phyloP scores from a whole-genome alignment of 2,329 filamentous ascomycete species.

The Diaporthe batatas region DNA sequence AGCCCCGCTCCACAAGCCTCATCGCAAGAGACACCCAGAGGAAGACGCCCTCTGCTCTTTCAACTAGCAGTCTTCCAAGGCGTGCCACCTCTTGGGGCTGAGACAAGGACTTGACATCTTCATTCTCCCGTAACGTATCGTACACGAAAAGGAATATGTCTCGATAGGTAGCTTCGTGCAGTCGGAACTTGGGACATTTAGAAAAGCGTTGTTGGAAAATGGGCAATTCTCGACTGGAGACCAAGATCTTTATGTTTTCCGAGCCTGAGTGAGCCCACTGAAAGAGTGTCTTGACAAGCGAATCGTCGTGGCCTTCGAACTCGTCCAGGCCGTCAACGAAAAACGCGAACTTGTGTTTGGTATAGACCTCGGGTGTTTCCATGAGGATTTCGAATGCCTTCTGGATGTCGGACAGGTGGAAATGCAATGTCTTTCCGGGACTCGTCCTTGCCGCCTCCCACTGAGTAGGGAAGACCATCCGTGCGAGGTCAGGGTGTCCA shows the following conservation, averaged over 20 bases:
- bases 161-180: slow-evolving; percentile 3
- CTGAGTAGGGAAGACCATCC: slow-evolving; percentile 38
- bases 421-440: background rate
- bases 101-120: background rate
- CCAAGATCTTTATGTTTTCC: slow-evolving; percentile 14
- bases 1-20: slow-evolving; percentile 36
- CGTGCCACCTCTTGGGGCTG: background rate
- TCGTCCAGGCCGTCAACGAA: slow-evolving; percentile 46
- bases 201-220: slow-evolving; percentile 25
- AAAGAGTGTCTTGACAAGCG: slow-evolving; percentile 36
- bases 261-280: slow-evolving; percentile 25
- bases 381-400: slow-evolving; percentile 20
- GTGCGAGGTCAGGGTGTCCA: slow-evolving; percentile 39
- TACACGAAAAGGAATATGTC: slow-evolving; percentile 2
- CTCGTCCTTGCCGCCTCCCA: slow-evolving; percentile 19
- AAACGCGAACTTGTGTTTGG: slow-evolving; percentile 38
- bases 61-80: background rate
- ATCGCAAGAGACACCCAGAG: slow-evolving; percentile 43
- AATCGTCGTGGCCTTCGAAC: slow-evolving; percentile 35
- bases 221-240: slow-evolving; percentile 21
- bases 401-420: slow-evolving; percentile 13
- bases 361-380: background rate
- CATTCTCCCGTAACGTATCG: slow-evolving; percentile 10
- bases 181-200: slow-evolving; percentile 1
- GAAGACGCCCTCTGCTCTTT: slow-evolving; percentile 43